Evolutionary conservation across 441 rosid genomes (phyloP), one percentile per base, ranked within the genome.

Genomic region (Bocquillonia castaneifolia): DNA sequence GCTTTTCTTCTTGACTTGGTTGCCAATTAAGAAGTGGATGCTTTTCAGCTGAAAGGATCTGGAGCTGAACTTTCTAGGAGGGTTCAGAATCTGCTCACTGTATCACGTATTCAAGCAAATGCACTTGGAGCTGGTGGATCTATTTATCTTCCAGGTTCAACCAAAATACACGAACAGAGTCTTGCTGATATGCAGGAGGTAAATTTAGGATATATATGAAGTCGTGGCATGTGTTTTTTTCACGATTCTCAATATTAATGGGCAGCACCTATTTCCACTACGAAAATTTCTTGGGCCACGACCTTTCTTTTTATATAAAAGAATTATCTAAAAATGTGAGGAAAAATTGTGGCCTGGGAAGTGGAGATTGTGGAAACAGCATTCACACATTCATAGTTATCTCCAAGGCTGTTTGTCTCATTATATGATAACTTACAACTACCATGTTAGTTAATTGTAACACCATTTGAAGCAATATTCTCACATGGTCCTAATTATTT

Each of bases 171-270:
- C 6, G 98, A 91, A 72, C 97, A 89, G 81, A 91, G 99, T 79
- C 88, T 95, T 61, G 81, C 87, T n/a, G 93, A 95, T 73, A 89
- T 95, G 97, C 98, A 95, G 78, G 97, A 92, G 91, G 99, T 88
- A 81, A 70, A 79, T 39, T 29, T 22, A 12, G 62, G 59, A 25
- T 32, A 26, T 69, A 34, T 62, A 23, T 39, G 7, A 50, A 25
- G 15, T 53, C 7, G 10, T 44, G 55, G 23, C 40, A 14, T 20
- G 37, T 56, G 12, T 17, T n/a, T 15, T 3, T 10, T 42, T 5
- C 58, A 67, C 52, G 18, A 32, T 34, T 47, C 5, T 59, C 64
- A 60, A 5, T 14, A 13, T 32, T 18, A 51, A 52, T 17, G 15
- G 13, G 44, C 13, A 9, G 44, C 10, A 2, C 13, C 44, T 40